Evolutionary conservation across 2,329 filamentous ascomycete genomes (phyloP).

Genomic region (Cordyceps cateniannulata): DNA sequence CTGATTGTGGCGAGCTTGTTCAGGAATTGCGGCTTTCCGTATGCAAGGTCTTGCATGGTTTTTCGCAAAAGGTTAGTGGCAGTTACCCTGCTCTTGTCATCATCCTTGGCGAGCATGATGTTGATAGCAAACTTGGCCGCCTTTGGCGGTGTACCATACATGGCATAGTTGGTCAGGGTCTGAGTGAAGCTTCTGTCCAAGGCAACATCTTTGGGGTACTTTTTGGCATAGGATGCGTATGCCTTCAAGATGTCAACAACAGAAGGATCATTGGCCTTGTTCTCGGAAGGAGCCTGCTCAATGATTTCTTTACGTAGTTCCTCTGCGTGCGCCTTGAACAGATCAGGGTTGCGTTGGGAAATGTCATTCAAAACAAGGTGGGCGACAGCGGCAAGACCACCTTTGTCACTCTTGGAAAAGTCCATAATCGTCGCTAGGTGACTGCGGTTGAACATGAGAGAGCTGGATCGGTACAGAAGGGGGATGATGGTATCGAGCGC

Average conservation of each 20-base stretch:
- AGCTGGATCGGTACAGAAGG: slow-evolving; percentile 74
- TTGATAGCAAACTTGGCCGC: slow-evolving; percentile 92
- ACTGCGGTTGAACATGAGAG: slow-evolving; percentile 88
- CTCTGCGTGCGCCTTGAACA: slow-evolving; percentile 88
- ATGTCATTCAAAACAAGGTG: slow-evolving; percentile 91
- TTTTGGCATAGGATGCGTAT: slow-evolving; percentile 83
- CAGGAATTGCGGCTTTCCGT: slow-evolving; percentile 67
- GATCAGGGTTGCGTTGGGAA: slow-evolving; percentile 77
- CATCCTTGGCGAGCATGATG: slow-evolving; percentile 70
- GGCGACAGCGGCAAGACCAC: slow-evolving; percentile 68
- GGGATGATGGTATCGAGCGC: slow-evolving; percentile 76
- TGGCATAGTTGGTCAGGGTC: slow-evolving; percentile 74
- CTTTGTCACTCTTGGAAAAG: slow-evolving; percentile 75
- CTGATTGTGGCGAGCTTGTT: slow-evolving; percentile 65
- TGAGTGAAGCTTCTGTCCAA: slow-evolving; percentile 74
- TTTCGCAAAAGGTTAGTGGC: slow-evolving; percentile 76
- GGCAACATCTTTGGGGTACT: slow-evolving; percentile 77
- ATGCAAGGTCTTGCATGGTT: slow-evolving; percentile 66
- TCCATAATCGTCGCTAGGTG: slow-evolving; percentile 88
- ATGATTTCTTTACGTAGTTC: slow-evolving; percentile 84
- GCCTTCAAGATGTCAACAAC: slow-evolving; percentile 90
- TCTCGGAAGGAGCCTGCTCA: slow-evolving; percentile 67
- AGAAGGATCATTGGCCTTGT: slow-evolving; percentile 59
- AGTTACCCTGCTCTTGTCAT: slow-evolving; percentile 72
- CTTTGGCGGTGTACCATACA: slow-evolving; percentile 72